These are phyloP conservation scores for Thelonectria discophora DNA, from an alignment of 2,329 filamentous ascomycete genomes.

Conservation along the genomic window DNA sequence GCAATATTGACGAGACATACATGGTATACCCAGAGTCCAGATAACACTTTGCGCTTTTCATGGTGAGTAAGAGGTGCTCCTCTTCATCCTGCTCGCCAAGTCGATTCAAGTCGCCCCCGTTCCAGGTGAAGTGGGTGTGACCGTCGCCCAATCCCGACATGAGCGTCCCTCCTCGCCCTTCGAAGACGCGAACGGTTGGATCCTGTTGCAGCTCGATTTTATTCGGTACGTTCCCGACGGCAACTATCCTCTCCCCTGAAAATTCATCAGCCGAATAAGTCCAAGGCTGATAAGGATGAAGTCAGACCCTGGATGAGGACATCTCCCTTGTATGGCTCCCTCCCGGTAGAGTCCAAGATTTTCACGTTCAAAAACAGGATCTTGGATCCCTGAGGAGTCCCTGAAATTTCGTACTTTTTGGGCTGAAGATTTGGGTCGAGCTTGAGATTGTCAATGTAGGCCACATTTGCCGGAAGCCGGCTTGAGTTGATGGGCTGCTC, in stretches of 20 bases:
- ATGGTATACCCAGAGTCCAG: constrained; percentile 33
- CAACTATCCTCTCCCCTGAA: constrained; percentile 1
- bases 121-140: constrained; percentile 31
- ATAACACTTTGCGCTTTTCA: constrained; percentile 27
- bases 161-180: constrained; percentile 24
- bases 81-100: constrained; percentile 22
- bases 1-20: neutral
- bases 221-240: neutral
- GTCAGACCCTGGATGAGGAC: constrained; percentile 10
- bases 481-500: neutral
- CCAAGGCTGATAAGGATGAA: too few relatives aligned
- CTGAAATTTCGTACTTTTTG: constrained; percentile 3
- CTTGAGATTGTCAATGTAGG: constrained; percentile 16
- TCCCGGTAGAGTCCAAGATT: constrained; percentile 13
- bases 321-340: constrained; percentile 14
- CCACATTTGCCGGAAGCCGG: constrained; percentile 2
- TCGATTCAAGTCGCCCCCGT: constrained; percentile 27
- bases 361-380: constrained; percentile 13
- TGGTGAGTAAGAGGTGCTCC: constrained; percentile 29
- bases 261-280: too few relatives aligned
- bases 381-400: constrained; percentile 4
- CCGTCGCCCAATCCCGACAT: constrained; percentile 29
- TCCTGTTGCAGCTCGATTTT: neutral
- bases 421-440: constrained; percentile 8
- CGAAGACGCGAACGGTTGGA: constrained; percentile 17